Conservation (phyloP, 2,329 filamentous ascomycete genomes). For the Aspergillus caelatus region DNA sequence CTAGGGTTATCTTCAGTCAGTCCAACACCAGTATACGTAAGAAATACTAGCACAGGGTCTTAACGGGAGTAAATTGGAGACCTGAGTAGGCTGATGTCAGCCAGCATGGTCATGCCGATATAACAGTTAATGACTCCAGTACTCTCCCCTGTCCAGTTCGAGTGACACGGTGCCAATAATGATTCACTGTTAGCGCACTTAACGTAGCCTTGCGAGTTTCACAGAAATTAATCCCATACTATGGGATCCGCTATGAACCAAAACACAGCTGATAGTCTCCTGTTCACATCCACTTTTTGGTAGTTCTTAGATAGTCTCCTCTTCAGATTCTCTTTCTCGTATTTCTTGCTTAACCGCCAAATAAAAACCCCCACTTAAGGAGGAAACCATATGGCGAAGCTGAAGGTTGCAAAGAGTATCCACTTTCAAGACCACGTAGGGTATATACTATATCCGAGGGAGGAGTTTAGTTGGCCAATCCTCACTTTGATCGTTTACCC, state of each 20-base stretch:
- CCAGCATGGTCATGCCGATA: not conserved
- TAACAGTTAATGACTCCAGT: not conserved
- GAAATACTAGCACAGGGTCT: not conserved
- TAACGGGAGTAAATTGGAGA: not conserved
- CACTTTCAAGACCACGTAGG: not conserved
- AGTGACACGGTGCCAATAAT: not conserved
- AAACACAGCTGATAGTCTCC: not conserved
- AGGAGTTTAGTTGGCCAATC: not conserved
- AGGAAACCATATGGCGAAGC: not conserved
- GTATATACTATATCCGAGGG: not conserved
- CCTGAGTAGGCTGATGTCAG: not conserved
- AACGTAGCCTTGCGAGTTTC: not conserved
- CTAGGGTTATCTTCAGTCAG: no score
- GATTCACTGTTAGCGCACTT: not conserved
- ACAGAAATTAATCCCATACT: not conserved
- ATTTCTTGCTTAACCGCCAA: not conserved
- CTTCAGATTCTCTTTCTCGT: not conserved
- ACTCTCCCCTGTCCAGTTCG: not conserved
- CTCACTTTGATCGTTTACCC: not conserved
- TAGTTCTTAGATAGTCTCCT: not conserved
- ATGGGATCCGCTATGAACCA: not conserved
- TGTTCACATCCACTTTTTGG: not conserved
- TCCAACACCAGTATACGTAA: not conserved
- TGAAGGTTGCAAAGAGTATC: not conserved
- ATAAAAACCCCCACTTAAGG: not conserved